Evolutionary conservation across 768 basidiomycete species (phyloP).

Genomic region (Calocybe cyanea): DNA sequence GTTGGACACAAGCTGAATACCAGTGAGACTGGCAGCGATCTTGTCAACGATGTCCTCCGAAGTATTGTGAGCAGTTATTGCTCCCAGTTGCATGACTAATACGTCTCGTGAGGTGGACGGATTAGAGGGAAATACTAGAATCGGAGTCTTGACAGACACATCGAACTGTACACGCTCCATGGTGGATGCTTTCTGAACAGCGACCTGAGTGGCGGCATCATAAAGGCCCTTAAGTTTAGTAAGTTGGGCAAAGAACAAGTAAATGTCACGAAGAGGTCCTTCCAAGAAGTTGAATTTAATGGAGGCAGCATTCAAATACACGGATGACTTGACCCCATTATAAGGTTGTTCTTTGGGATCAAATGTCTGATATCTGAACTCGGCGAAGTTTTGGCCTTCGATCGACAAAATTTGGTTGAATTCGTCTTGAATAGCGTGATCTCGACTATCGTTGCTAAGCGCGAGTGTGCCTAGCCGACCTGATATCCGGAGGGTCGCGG

Average conservation of each 20-base stretch:
- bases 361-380: slow-evolving; percentile 91
- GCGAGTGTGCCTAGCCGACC: slow-evolving; percentile 83
- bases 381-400: slow-evolving; percentile 90
- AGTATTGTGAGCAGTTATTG: slow-evolving; percentile 78
- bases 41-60: slow-evolving; percentile 56
- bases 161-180: slow-evolving; percentile 94
- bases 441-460: slow-evolving; percentile 67
- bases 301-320: slow-evolving; percentile 83
- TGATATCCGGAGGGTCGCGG: slow-evolving; percentile 70
- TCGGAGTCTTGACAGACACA: slow-evolving; percentile 87
- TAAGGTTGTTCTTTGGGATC: slow-evolving; percentile 69
- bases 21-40: slow-evolving; percentile 71
- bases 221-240: slow-evolving; percentile 91
- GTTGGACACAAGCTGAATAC: slow-evolving; percentile 79
- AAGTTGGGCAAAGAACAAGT: slow-evolving; percentile 77
- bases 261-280: slow-evolving; percentile 85
- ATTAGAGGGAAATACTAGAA: slow-evolving; percentile 81
- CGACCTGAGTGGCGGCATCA: slow-evolving; percentile 89
- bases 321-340: slow-evolving; percentile 77
- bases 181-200: slow-evolving; percentile 88
- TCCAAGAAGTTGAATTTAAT: slow-evolving; percentile 88
- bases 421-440: slow-evolving; percentile 47
- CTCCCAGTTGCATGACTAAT: slow-evolving; percentile 81
- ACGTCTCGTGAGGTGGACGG: slow-evolving; percentile 58
- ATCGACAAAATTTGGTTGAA: slow-evolving; percentile 90